Conservation (phyloP, 2,329 filamentous ascomycete species). For the Exophiala dermatitidis region DNA sequence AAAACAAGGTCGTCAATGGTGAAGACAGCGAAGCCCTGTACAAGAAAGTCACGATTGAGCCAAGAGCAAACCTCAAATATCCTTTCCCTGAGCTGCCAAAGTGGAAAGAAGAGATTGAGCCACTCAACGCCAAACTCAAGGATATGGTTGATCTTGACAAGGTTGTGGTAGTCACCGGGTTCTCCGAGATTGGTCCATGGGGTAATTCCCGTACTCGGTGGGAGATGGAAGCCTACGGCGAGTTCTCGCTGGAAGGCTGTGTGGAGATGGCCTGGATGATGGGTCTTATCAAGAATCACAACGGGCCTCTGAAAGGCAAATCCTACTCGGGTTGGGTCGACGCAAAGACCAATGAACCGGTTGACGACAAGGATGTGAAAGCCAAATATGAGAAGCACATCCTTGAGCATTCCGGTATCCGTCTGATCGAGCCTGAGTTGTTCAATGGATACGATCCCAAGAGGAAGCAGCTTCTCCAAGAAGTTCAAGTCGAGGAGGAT, state of each 20-base stretch:
- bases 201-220: slow-evolving; percentile 96
- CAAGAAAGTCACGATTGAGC: slow-evolving; percentile 88
- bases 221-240: slow-evolving; percentile 97
- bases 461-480: slow-evolving; percentile 96
- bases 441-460: slow-evolving; percentile 96
- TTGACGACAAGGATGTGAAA: slow-evolving; percentile 98
- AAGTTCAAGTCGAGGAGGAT: slow-evolving; percentile 95
- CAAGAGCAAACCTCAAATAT: slow-evolving; percentile 95
- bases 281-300: slow-evolving; percentile 98
- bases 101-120: slow-evolving; percentile 85
- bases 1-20: slow-evolving; percentile 96
- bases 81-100: slow-evolving; percentile 85
- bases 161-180: slow-evolving; percentile 94
- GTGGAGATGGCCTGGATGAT: slow-evolving; percentile 99
- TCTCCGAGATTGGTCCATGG: slow-evolving; percentile 96
- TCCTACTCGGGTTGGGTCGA: slow-evolving; percentile 96
- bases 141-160: slow-evolving; percentile 99
- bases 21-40: slow-evolving; percentile 86
- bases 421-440: slow-evolving; percentile 92
- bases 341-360: slow-evolving; percentile 83
- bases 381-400: slow-evolving; percentile 95
- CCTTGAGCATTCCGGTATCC: slow-evolving; percentile 92
- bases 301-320: slow-evolving; percentile 90
- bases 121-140: slow-evolving; percentile 79
- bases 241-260: slow-evolving; percentile 95